These are phyloP conservation scores for Exophiala mesophila DNA, from an alignment of 2,329 filamentous ascomycete species.

Conservation along the genomic window DNA sequence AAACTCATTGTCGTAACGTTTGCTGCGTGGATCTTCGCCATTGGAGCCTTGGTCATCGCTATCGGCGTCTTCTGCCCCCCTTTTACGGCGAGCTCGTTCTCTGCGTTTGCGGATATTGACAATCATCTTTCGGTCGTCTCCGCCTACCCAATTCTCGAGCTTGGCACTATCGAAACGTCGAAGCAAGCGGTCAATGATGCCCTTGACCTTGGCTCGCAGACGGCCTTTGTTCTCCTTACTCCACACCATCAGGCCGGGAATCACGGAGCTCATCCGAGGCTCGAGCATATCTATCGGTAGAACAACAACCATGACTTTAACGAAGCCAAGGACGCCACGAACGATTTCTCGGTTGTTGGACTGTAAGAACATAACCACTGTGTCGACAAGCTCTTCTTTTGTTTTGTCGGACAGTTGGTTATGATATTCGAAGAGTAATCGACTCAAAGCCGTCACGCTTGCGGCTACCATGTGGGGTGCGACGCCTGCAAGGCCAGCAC, in stretches of 20 bases:
- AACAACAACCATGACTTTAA: slow-evolving; percentile 90
- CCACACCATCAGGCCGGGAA: slow-evolving; percentile 92
- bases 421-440: slow-evolving; percentile 91
- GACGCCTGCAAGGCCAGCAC: slow-evolving; percentile 84
- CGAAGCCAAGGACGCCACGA: slow-evolving; percentile 86
- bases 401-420: slow-evolving; percentile 62
- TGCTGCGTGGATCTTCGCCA: slow-evolving; percentile 34
- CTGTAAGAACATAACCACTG: slow-evolving; percentile 92
- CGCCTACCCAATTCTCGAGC: slow-evolving; percentile 72
- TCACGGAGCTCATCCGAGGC: slow-evolving; percentile 67
- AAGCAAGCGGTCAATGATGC: slow-evolving; percentile 92
- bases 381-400: slow-evolving; percentile 79
- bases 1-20: slow-evolving; percentile 83
- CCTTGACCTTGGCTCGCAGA: slow-evolving; percentile 95
- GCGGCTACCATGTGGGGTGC: slow-evolving; percentile 97
- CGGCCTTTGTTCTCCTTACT: slow-evolving; percentile 97
- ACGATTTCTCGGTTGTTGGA: slow-evolving; percentile 97
- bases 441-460: slow-evolving; percentile 87
- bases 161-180: slow-evolving; percentile 79
- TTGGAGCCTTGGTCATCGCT: slow-evolving; percentile 47
- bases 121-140: slow-evolving; percentile 72
- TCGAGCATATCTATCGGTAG: slow-evolving; percentile 70
- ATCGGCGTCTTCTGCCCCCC: slow-evolving; percentile 61
- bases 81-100: slow-evolving; percentile 85
- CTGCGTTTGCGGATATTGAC: slow-evolving; percentile 93